phyloP scores from a whole-genome alignment of 768 basidiomycete species.

The Omphalotus guepiniiformis region DNA sequence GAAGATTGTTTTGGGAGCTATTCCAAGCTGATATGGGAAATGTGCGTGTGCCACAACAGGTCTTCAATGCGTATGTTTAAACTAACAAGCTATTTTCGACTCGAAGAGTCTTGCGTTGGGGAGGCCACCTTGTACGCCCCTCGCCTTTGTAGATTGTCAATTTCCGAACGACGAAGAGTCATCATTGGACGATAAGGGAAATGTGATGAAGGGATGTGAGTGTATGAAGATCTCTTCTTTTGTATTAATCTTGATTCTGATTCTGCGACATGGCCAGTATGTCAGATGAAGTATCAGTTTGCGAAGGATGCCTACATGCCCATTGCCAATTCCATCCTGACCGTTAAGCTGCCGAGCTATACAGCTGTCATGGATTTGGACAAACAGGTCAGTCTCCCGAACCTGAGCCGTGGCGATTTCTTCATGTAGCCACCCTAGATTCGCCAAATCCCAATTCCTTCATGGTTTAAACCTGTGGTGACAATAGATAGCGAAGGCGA shows the following conservation, averaged over 20 bases:
- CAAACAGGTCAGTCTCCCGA: slow-evolving; percentile 1
- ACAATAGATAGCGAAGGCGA: no score
- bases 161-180: slow-evolving; percentile 1
- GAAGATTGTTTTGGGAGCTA: slow-evolving; percentile 4
- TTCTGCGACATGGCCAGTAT: not conserved
- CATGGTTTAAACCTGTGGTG: not conserved
- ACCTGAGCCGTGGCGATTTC: no score
- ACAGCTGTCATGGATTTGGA: slow-evolving; percentile 2
- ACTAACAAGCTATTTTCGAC: no score
- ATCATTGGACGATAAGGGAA: no score
- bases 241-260: no score
- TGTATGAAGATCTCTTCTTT: no score
- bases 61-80: no score
- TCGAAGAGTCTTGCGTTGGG: slow-evolving; percentile 7
- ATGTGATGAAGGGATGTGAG: no score
- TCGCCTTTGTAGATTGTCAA: slow-evolving; percentile 6
- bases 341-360: not conserved
- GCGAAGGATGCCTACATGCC: slow-evolving; percentile 4
- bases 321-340: not conserved
- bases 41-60: no score
- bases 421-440: no score
- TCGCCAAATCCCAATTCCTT: not conserved
- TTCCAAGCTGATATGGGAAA: slow-evolving; percentile 5
- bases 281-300: slow-evolving; percentile 3
- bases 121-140: slow-evolving; percentile 3